Evolutionary conservation across 2,329 filamentous ascomycete genomes (phyloP), one percentile per base, ranked within the genome.

Genomic region (Ceratocystis cubensis): DNA sequence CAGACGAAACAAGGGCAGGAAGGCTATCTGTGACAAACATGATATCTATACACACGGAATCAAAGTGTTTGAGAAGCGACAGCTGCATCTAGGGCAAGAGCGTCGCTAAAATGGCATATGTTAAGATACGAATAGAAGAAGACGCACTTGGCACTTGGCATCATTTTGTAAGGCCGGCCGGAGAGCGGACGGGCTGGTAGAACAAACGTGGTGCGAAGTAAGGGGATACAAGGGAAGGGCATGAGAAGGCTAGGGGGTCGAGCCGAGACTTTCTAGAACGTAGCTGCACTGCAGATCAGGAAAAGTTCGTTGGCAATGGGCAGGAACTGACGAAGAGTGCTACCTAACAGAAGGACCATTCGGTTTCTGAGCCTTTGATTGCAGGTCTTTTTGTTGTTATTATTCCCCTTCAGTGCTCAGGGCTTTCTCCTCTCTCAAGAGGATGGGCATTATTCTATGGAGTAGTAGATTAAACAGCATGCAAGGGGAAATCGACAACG

Each of bases 1-100:
- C 56, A 59, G 56, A 59, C 28, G 56, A 59, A 59, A 59, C 28
- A 33, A 59, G 56, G 15, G 17, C 48, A 50, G 48, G 22, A 48
- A 22, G 46, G 46, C 46, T n/a, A 10, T 25, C 20, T 53, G 48
- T 53, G 37, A 15, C 37, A 41, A 15, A 41, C 37, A 41, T 4
- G 10, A 41, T 41, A 15, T 41, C 10, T 41, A 15, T 53, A 28
- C 48, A 10, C 22, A 25, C 22, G 48, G 48, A 28, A 53, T 6
- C 22, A 15, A 53, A 28, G 48, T 3, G 48, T 28, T 15, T 15
- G 48, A 28, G 22, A 53, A 25, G 20, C 48, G 48, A 53, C 20
- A 28, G 13, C 13, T 25, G 48, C 10, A 53, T 28, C 48, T 41
- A 53, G 22, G 5, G 8, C 15, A 15, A 50, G n/a, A 50, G 46